phyloP scores from a whole-genome alignment of 2,329 filamentous ascomycete genomes.

The Paracoccidioides brasiliensis region DNA sequence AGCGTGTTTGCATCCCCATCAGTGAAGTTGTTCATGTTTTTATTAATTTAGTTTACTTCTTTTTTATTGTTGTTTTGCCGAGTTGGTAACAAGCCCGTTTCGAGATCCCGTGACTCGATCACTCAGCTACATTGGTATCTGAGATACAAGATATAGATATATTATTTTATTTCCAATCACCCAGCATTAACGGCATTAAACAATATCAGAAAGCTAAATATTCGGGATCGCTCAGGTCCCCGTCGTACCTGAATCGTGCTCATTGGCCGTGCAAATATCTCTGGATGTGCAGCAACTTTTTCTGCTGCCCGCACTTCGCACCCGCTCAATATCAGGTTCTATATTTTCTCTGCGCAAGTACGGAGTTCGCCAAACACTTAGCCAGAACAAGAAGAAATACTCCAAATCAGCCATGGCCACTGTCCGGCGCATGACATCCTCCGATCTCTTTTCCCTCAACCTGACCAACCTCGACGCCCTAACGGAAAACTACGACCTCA shows the following conservation, averaged over 20 bases:
- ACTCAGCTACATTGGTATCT: too few species aligned
- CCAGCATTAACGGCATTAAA: too few species aligned
- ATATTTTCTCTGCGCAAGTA: background rate
- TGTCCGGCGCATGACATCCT: slow-evolving; percentile 70
- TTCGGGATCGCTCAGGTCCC: too few species aligned
- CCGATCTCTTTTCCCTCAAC: slow-evolving; percentile 79
- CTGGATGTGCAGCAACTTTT: background rate
- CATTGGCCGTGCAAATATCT: background rate
- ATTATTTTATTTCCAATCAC: too few species aligned
- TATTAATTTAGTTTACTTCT: background rate
- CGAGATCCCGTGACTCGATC: too few species aligned
- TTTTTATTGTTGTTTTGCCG: background rate
- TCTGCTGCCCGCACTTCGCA: background rate
- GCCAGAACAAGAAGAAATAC: background rate
- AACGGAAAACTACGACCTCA: slow-evolving; percentile 94
- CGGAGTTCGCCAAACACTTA: background rate
- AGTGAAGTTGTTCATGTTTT: background rate
- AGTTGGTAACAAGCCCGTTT: background rate
- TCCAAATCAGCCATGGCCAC: slow-evolving; percentile 50
- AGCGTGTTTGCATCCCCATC: background rate
- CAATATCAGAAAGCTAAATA: too few species aligned
- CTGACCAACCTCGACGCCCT: slow-evolving; percentile 90
- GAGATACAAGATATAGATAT: too few species aligned
- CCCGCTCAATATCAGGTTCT: background rate
- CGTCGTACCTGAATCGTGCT: background rate